A percentile compares a stretch with the other conserved stretches of the same genome.
phyloP scores from a whole-genome alignment of 2,329 filamentous ascomycete genomes.

The Fusarium avenaceum region DNA sequence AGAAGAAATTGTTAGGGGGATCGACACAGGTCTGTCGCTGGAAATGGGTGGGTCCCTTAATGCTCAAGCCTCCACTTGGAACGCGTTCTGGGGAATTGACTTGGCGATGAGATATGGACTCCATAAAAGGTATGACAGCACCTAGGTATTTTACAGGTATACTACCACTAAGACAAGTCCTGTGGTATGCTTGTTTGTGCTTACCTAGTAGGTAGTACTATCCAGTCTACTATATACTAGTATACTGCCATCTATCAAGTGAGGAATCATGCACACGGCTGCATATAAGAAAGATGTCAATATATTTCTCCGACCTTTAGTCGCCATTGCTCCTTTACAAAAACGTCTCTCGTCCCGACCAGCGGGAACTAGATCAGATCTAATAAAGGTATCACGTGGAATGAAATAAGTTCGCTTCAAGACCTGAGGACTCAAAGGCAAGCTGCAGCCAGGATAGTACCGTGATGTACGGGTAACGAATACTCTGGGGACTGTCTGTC shows the following conservation, averaged over 20 bases:
- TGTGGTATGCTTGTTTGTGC: too few relatives aligned
- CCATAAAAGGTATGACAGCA: not conserved
- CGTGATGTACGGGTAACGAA: too few relatives aligned
- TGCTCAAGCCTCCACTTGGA: conserved; percentile 4
- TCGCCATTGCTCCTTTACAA: not conserved
- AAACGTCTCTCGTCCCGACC: conserved; percentile 4
- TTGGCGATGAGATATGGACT: not conserved
- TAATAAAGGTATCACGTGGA: conserved; percentile 10
- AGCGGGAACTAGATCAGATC: conserved; percentile 17
- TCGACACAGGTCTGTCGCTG: conserved; percentile 15
- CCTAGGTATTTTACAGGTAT: too few relatives aligned
- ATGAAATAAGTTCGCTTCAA: not conserved
- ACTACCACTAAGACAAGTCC: too few relatives aligned
- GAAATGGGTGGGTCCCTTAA: conserved; percentile 6
- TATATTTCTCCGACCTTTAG: not conserved
- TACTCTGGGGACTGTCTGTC: too few relatives aligned
- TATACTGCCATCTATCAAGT: too few relatives aligned
- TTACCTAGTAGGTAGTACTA: too few relatives aligned
- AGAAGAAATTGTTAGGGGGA: conserved; percentile 35
- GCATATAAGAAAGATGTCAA: too few relatives aligned
- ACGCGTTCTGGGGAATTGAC: conserved; percentile 24
- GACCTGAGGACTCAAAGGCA: not conserved
- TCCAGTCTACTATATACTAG: too few relatives aligned
- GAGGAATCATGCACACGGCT: too few relatives aligned
- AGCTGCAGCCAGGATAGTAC: conserved; percentile 2